A percentile compares a stretch with the other conserved stretches of the same genome.
Conservation (phyloP, 345 rosid genomes). For the Euphorbia pulcherrima region DNA sequence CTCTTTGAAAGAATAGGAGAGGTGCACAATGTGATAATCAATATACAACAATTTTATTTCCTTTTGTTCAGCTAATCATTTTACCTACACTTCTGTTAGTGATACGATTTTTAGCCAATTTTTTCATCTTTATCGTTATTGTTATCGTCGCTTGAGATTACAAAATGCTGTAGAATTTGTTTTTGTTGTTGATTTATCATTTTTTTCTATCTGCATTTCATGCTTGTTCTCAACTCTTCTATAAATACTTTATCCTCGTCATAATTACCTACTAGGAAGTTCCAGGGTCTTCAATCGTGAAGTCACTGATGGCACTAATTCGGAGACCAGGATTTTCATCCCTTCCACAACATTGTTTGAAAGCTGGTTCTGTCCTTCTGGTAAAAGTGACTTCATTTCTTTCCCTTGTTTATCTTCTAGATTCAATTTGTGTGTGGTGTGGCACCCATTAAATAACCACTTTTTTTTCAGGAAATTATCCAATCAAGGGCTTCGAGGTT, state of each 20-base stretch:
- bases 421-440: not conserved
- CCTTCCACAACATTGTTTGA: constrained; percentile 63
- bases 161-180: not conserved
- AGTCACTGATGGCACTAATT: constrained; percentile 51
- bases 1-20: not conserved
- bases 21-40: not conserved
- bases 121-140: not conserved
- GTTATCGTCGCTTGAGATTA: not conserved
- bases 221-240: not conserved
- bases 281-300: constrained; percentile 59
- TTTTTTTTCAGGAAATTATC: constrained; percentile 67
- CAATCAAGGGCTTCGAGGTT: constrained; percentile 61
- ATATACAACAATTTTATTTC: not conserved
- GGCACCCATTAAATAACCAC: not conserved
- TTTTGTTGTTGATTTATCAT: not conserved
- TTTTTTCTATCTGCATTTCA: not conserved
- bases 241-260: not conserved
- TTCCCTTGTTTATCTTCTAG: constrained; percentile 8
- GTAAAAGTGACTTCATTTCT: constrained; percentile 37
- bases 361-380: constrained; percentile 82
- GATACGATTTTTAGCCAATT: not conserved
- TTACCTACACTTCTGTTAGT: not conserved
- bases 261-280: constrained; percentile 47
- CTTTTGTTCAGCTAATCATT: constrained; percentile 6
- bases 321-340: constrained; percentile 63